Percentiles rank a stretch among this genome's conserved stretches.
These are phyloP conservation scores for Luvunga scandens DNA, from an alignment of 345 rosid species.

Conservation along the genomic window DNA sequence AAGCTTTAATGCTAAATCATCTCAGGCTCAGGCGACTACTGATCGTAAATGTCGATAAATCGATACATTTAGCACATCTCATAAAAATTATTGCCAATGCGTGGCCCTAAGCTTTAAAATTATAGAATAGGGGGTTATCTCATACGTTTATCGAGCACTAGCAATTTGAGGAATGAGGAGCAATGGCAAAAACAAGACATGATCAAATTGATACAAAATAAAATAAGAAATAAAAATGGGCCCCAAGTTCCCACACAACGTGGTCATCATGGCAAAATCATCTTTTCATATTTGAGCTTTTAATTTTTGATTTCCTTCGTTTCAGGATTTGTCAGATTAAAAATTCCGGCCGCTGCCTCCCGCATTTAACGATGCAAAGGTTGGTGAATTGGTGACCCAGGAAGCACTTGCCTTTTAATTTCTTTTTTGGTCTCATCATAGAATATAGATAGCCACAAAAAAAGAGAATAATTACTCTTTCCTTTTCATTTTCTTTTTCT, in stretches of 20 bases:
- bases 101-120: too few relatives aligned
- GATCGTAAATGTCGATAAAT: too few relatives aligned
- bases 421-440: neutral
- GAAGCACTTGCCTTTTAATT: neutral
- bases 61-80: too few relatives aligned
- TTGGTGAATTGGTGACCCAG: neutral
- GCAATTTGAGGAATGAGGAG: too few relatives aligned
- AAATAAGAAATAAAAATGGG: neutral
- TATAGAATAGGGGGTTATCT: too few relatives aligned
- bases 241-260: slow-evolving; percentile 4
- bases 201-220: neutral
- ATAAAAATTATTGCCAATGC: too few relatives aligned
- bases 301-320: neutral
- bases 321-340: neutral
- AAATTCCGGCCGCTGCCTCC: neutral
- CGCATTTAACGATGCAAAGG: neutral
- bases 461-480: neutral
- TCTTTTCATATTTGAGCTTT: neutral
- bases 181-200: neutral
- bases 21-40: too few relatives aligned
- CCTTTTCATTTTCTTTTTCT: neutral
- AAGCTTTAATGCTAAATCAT: too few relatives aligned
- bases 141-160: too few relatives aligned
- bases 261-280: slow-evolving; percentile 30
- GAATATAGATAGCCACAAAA: neutral